phyloP scores from a whole-genome alignment of 1,139 yeast genomes.

The Arxiozyma bovina region DNA sequence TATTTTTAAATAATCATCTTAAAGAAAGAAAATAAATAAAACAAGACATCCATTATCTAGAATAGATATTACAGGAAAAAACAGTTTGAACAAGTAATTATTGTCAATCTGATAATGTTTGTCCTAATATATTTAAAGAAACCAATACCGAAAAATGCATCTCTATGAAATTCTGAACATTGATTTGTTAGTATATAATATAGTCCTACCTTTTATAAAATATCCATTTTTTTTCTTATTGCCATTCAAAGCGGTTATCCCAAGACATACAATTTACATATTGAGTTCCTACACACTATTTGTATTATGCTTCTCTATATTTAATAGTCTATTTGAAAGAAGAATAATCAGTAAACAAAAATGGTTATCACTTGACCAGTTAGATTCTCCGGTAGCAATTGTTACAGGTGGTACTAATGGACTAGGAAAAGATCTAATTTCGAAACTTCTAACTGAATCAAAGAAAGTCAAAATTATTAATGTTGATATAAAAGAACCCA shows the following conservation, averaged over 20 bases:
- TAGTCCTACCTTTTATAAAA: slow-evolving; percentile 15
- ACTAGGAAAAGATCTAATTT: slow-evolving; percentile 43
- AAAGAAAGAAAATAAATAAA: too few species aligned
- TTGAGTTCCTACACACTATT: neutral
- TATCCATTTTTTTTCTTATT: slow-evolving; percentile 13
- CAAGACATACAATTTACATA: neutral
- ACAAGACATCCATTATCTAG: too few species aligned
- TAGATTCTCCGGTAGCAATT: slow-evolving; percentile 20
- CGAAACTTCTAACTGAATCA: slow-evolving; percentile 29
- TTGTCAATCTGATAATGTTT: too few species aligned
- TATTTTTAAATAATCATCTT: too few species aligned
- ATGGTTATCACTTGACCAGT: neutral
- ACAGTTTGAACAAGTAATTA: too few species aligned
- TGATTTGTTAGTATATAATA: slow-evolving; percentile 11
- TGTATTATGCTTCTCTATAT: neutral
- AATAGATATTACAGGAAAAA: neutral
- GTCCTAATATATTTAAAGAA: neutral
- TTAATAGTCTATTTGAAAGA: neutral
- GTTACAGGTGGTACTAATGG: slow-evolving; percentile 65
- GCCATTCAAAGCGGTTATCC: slow-evolving; percentile 6
- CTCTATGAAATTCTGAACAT: slow-evolving; percentile 9
- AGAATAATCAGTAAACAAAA: neutral
- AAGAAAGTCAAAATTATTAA: slow-evolving; percentile 36
- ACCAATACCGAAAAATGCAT: neutral
- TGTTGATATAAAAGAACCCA: slow-evolving; percentile 41